Conservation (phyloP, 2,329 filamentous ascomycete species). For the Coniochaeta sp. region DNA sequence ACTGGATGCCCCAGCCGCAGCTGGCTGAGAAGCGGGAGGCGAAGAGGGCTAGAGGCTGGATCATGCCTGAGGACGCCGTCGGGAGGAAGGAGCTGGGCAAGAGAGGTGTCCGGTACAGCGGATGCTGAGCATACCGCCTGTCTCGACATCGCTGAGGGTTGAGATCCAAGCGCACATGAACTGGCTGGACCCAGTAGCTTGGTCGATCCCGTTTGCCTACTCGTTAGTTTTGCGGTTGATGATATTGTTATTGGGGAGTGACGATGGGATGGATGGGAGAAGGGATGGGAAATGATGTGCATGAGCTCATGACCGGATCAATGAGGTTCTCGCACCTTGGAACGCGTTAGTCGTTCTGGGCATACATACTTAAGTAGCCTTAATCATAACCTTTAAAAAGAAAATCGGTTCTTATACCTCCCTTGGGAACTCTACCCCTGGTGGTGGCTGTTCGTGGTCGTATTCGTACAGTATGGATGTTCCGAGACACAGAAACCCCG, state of each 20-base stretch:
- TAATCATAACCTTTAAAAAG: neutral
- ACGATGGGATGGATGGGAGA: neutral
- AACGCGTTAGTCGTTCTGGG: neutral
- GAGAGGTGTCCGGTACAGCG: constrained; percentile 53
- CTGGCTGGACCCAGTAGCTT: neutral
- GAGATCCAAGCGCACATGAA: neutral
- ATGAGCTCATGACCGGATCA: constrained; percentile 3
- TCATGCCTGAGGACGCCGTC: constrained; percentile 66
- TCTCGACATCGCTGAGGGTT: neutral
- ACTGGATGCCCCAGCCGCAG: constrained; percentile 70
- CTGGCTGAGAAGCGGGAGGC: constrained; percentile 69
- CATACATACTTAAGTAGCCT: neutral
- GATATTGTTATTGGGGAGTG: neutral
- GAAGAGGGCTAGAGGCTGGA: constrained; percentile 68
- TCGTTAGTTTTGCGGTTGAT: neutral
- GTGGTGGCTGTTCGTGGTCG: too few relatives aligned
- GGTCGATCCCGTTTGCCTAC: neutral
- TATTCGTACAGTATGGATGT: too few relatives aligned
- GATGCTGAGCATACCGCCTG: constrained; percentile 21
- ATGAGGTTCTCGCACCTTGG: neutral
- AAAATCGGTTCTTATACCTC: neutral
- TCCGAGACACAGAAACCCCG: too few relatives aligned
- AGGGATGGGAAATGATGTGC: neutral
- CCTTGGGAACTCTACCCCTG: too few relatives aligned
- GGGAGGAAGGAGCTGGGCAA: constrained; percentile 66